Base-by-base conservation (phyloP, 2,329 filamentous ascomycete species). In the Xylaria sp. region DNA sequence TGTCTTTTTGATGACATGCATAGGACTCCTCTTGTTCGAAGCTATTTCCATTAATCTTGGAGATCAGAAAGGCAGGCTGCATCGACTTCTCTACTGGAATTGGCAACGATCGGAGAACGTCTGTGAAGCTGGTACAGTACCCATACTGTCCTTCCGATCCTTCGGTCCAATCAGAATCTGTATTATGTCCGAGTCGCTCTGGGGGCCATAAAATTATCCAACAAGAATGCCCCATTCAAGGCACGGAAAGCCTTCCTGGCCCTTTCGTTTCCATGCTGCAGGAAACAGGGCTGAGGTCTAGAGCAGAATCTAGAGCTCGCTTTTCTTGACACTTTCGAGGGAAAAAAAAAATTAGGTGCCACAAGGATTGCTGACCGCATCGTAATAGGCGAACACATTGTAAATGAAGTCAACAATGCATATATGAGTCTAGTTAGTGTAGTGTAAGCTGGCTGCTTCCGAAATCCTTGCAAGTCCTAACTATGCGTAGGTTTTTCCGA, bases 221-320 rank as follows among this genome's bases (percentile, higher is more conserved):
- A 64, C 50, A n/a, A 50, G n/a, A 28, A 57, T 37, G n/a, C 15
- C 44, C 44, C 18, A 51, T 51, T 15, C 20, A 58, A 20, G 41
- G 23, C 15, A 20, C 34, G 15, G 57, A 57, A 41, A 8, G 18
- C 62, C 52, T 41, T 39, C 28, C 31, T 56, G 18, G 52, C 23
- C 46, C 25, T 13, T 23, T 20, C 23, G 18, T 46, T 48, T 48
- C 60, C 60, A 46, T 37, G 37, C 48, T 37, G 44, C 28, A 46
- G 31, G 28, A 55, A 60, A 44, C 48, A 66, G 58, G 64, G 64
- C 64, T 66, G 64, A 66, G 51, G 28, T 51, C 51, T 54, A 62
- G 41, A 66, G 39, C 50, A 48, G n/a, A 48, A 23, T 23, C 46
- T 48, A 12, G n/a, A 48, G 18, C 20, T 23, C 20, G 25, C 12